Percentiles rank a stretch among this genome's conserved stretches.
phyloP scores from a whole-genome alignment of 1,284 basidiomycete species.

The Boletus smithii region DNA sequence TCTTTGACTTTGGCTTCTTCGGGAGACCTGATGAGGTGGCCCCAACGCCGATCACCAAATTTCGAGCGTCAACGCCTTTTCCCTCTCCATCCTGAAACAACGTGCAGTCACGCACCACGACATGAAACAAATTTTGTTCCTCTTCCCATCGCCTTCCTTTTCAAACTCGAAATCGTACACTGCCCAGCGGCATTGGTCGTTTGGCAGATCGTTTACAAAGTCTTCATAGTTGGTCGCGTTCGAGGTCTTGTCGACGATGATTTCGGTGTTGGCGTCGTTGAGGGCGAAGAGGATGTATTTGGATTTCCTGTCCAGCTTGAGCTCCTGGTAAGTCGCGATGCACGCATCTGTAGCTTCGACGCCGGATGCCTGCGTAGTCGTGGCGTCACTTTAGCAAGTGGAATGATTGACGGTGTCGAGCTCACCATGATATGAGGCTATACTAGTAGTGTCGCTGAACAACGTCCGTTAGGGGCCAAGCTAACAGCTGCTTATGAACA shows the following conservation, averaged over 20 bases:
- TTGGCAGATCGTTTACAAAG: constrained; percentile 78
- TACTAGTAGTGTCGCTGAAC: neutral
- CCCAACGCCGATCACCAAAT: too few species aligned
- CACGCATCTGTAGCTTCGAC: constrained; percentile 63
- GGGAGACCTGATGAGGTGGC: constrained; percentile 67
- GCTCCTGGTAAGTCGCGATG: constrained; percentile 64
- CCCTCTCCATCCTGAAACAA: neutral
- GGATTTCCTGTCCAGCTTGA: constrained; percentile 81
- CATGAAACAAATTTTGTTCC: constrained; percentile 89
- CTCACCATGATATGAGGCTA: constrained; percentile 20
- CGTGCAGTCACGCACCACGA: constrained; percentile 57
- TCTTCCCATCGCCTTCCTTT: constrained; percentile 58
- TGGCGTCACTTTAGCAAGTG: neutral
- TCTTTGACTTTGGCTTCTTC: constrained; percentile 85
- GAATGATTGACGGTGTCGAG: neutral
- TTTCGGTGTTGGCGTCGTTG: constrained; percentile 66
- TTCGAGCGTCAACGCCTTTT: neutral
- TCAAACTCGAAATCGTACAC: constrained; percentile 92
- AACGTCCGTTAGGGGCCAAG: constrained; percentile 15
- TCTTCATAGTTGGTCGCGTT: constrained; percentile 60
- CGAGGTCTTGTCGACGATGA: constrained; percentile 72
- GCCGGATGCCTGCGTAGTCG: constrained; percentile 64
- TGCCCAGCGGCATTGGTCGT: constrained; percentile 81
- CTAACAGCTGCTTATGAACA: constrained; percentile 16
- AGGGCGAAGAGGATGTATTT: constrained; percentile 88